These are phyloP conservation scores for Arthrobotrys musiformis DNA, from an alignment of 2,329 filamentous ascomycete species.

Conservation along the genomic window DNA sequence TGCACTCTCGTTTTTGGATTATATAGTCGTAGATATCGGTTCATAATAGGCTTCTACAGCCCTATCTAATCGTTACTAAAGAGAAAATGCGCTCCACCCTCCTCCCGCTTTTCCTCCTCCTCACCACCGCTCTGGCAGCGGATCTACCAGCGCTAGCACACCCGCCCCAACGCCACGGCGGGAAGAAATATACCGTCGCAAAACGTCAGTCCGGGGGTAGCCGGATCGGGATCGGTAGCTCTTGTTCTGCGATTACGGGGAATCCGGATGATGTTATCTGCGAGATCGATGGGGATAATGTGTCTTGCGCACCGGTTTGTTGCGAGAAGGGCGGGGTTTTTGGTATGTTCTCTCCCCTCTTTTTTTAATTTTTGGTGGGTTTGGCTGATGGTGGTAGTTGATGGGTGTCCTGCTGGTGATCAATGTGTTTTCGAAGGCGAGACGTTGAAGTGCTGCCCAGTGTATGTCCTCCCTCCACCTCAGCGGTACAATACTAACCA, in stretches of 20 bases:
- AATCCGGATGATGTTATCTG: slow-evolving; percentile 43
- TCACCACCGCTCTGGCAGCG: slow-evolving; percentile 8
- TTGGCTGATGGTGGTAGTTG: slow-evolving; percentile 18
- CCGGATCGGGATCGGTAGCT: not conserved
- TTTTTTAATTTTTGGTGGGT: not conserved
- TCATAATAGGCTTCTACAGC: no score
- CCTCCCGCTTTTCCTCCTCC: not conserved
- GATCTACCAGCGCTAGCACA: not conserved
- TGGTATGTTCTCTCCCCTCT: not conserved
- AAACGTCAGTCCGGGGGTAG: slow-evolving; percentile 8
- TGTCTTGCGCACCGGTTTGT: slow-evolving; percentile 47
- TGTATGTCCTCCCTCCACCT: slow-evolving; percentile 3
- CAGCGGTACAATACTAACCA: not conserved
- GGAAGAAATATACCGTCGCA: slow-evolving; percentile 12
- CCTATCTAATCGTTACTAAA: no score
- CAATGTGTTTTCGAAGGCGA: slow-evolving; percentile 17
- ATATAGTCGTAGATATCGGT: not conserved
- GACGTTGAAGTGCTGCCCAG: slow-evolving; percentile 32
- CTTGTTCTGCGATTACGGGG: slow-evolving; percentile 30
- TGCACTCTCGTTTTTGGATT: not conserved
- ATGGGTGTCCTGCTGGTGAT: slow-evolving; percentile 44
- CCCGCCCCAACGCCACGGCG: slow-evolving; percentile 3
- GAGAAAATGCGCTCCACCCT: not conserved
- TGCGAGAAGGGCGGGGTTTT: slow-evolving; percentile 19
- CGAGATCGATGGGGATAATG: slow-evolving; percentile 2